Conservation (phyloP, 257 asterid genomes). For the Jacaranda copaia region DNA sequence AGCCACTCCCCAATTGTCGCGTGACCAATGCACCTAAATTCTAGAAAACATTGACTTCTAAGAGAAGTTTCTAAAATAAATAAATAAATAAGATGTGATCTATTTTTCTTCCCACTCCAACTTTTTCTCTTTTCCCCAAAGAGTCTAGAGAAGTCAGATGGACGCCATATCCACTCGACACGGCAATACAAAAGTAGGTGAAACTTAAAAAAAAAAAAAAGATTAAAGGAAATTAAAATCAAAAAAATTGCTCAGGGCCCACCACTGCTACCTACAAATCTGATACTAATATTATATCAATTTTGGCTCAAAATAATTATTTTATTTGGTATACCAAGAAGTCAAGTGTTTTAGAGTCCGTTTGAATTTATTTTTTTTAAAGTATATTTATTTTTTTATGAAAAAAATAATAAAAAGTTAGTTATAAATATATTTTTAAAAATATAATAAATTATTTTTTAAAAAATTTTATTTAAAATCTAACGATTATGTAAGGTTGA, state of each 20-base stretch:
- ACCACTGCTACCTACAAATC: neutral
- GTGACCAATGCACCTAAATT: neutral
- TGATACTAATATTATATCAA: neutral
- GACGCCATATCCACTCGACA: neutral
- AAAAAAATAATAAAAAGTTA: no score
- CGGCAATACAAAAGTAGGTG: constrained; percentile 8
- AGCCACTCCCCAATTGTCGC: neutral
- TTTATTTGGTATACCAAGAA: no score
- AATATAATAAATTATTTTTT: no score
- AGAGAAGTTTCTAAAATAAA: neutral
- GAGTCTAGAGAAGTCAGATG: neutral
- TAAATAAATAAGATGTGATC: no score
- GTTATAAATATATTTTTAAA: no score
- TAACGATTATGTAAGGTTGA: no score
- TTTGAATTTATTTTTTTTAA: no score
- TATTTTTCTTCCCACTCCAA: neutral
- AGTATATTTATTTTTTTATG: no score
- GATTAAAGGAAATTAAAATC: neutral
- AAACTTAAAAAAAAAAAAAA: neutral
- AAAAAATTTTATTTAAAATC: no score
- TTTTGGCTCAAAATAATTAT: no score
- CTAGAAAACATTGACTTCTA: constrained; percentile 4
- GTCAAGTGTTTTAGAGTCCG: no score
- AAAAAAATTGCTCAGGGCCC: neutral
- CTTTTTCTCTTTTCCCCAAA: neutral